Evolutionary conservation across 192 early-diverging fungal genomes (phyloP).

Genomic region (Umbelopsis sp.): DNA sequence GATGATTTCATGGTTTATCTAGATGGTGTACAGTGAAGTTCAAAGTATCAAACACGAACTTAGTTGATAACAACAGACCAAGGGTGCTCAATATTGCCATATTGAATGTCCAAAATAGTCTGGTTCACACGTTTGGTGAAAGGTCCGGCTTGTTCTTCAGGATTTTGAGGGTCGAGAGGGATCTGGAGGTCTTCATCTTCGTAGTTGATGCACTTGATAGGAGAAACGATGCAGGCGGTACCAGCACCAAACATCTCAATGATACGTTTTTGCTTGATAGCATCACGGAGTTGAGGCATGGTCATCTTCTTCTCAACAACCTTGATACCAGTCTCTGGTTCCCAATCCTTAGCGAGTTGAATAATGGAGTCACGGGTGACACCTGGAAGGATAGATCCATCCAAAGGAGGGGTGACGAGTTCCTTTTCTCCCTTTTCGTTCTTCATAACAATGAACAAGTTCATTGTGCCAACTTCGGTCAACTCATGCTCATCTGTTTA

Average conservation of each 20-base stretch:
- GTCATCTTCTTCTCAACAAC: constrained; percentile 82
- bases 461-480: constrained; percentile 98
- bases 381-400: constrained; percentile 94
- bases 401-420: constrained; percentile 88
- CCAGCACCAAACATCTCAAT: constrained; percentile 95
- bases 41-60: neutral
- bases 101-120: constrained; percentile 91
- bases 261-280: constrained; percentile 77
- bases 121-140: constrained; percentile 81
- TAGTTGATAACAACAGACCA: constrained; percentile 88
- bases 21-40: too few relatives aligned
- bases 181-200: constrained; percentile 77
- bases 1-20: too few relatives aligned
- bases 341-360: constrained; percentile 73
- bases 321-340: constrained; percentile 68
- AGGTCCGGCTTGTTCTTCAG: constrained; percentile 81
- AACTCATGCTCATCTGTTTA: constrained; percentile 69
- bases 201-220: constrained; percentile 87
- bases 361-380: constrained; percentile 95
- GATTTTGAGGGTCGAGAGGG: constrained; percentile 83
- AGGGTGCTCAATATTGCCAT: constrained; percentile 80
- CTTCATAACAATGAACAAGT: constrained; percentile 89
- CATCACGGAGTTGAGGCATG: constrained; percentile 78
- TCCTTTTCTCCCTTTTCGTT: constrained; percentile 82
- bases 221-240: constrained; percentile 93